Evolutionary conservation across 2,329 filamentous ascomycete species (phyloP).

Genomic region (Penicillium palitans): DNA sequence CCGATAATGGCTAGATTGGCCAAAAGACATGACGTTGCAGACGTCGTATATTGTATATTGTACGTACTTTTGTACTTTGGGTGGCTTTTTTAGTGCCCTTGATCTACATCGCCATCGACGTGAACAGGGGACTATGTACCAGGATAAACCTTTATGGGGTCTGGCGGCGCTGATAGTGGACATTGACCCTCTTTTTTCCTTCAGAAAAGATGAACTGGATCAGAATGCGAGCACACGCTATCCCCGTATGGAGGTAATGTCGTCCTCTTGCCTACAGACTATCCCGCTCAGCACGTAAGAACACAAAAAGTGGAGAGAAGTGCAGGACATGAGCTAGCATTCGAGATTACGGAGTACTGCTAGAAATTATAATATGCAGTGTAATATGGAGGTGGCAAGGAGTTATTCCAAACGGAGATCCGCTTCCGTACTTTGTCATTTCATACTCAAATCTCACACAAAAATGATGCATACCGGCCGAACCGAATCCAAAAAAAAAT

Average conservation of each 20-base stretch:
- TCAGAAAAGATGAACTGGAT: background rate
- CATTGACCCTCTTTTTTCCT: background rate
- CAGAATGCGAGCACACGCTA: background rate
- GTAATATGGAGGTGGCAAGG: conserved; percentile 1
- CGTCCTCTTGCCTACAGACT: background rate
- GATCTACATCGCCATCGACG: background rate
- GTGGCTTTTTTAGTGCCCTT: background rate
- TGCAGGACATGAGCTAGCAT: background rate
- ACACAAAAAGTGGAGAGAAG: background rate
- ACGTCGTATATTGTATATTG: background rate
- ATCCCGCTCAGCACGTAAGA: background rate
- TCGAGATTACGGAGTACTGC: background rate
- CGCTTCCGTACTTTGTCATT: background rate
- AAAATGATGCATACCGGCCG: conserved; percentile 11
- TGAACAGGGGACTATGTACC: background rate
- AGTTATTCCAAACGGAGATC: background rate
- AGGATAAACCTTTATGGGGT: background rate
- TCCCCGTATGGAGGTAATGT: background rate
- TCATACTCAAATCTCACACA: background rate
- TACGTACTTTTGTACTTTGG: background rate
- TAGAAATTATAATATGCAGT: no score
- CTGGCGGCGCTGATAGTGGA: background rate
- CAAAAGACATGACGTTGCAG: background rate
- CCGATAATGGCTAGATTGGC: background rate
- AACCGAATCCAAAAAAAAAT: background rate